Conservation (phyloP, 177 flowering plant species). For the Tripterygium wilfordii region DNA sequence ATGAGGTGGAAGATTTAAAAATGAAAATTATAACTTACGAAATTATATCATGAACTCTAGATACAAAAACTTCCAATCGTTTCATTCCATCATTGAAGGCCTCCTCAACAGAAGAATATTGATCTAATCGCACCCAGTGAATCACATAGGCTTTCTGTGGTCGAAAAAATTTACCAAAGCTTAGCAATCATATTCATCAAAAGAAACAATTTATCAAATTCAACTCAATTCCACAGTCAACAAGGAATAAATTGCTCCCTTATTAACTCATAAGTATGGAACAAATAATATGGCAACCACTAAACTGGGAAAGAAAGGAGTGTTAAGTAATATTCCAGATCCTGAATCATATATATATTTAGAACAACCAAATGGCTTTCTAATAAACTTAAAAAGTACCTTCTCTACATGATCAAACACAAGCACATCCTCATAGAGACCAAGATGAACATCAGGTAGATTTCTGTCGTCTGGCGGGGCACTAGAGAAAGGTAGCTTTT, state of each 20-base stretch:
- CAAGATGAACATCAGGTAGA: conserved; percentile 83
- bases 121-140: conserved; percentile 87
- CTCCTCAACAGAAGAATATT: conserved; percentile 52
- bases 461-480: conserved; percentile 88
- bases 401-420: conserved; percentile 96
- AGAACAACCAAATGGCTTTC: too few relatives aligned
- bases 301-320: too few relatives aligned
- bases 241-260: too few relatives aligned
- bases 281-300: too few relatives aligned
- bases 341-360: too few relatives aligned
- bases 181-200: background rate
- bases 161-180: conserved; percentile 8
- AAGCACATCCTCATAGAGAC: conserved; percentile 87
- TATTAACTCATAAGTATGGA: too few relatives aligned
- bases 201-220: background rate
- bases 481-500: conserved; percentile 66
- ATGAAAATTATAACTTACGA: conserved; percentile 44
- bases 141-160: conserved; percentile 79
- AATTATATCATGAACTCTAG: conserved; percentile 63
- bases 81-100: conserved; percentile 71
- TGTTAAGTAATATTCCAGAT: too few relatives aligned
- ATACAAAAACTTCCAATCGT: conserved; percentile 47
- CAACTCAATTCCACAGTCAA: background rate
- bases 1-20: background rate
- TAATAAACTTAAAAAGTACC: too few relatives aligned